These are phyloP conservation scores for Ceratocystis diversiconidia DNA, from an alignment of 2,329 filamentous ascomycete species.

Conservation along the genomic window DNA sequence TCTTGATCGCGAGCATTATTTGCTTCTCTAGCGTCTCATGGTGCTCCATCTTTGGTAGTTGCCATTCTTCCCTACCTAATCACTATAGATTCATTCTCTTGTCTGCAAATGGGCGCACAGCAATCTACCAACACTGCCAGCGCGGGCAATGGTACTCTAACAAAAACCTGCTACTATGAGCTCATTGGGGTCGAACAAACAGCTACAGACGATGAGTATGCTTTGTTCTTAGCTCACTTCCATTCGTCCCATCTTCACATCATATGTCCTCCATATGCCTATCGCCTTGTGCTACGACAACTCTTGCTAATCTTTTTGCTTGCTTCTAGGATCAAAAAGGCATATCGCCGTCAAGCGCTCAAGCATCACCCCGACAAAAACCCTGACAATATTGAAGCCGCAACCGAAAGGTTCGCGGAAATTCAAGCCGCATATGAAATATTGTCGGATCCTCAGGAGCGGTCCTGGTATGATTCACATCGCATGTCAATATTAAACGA, in stretches of 20 bases:
- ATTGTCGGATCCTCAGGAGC: slow-evolving; percentile 88
- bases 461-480: slow-evolving; percentile 96
- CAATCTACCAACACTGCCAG: slow-evolving; percentile 35
- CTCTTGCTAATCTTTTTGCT: neutral
- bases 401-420: slow-evolving; percentile 78
- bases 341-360: slow-evolving; percentile 78
- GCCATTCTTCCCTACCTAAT: neutral
- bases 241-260: neutral
- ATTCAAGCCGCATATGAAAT: slow-evolving; percentile 89
- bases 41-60: no score
- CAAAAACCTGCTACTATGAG: slow-evolving; percentile 74
- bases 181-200: slow-evolving; percentile 58
- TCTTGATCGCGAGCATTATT: no score
- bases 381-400: slow-evolving; percentile 66
- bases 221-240: neutral
- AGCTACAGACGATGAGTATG: slow-evolving; percentile 69
- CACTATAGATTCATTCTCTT: neutral
- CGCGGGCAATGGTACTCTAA: slow-evolving; percentile 25
- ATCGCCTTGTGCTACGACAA: neutral
- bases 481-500: slow-evolving; percentile 68
- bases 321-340: slow-evolving; percentile 63
- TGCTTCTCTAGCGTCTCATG: no score
- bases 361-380: slow-evolving; percentile 94
- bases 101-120: slow-evolving; percentile 37
- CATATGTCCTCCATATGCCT: no score